A percentile compares a stretch with the other conserved stretches of the same genome.
Evolutionary conservation across 2,329 filamentous ascomycete genomes (phyloP).

Genomic region (Talaromyces sp.): DNA sequence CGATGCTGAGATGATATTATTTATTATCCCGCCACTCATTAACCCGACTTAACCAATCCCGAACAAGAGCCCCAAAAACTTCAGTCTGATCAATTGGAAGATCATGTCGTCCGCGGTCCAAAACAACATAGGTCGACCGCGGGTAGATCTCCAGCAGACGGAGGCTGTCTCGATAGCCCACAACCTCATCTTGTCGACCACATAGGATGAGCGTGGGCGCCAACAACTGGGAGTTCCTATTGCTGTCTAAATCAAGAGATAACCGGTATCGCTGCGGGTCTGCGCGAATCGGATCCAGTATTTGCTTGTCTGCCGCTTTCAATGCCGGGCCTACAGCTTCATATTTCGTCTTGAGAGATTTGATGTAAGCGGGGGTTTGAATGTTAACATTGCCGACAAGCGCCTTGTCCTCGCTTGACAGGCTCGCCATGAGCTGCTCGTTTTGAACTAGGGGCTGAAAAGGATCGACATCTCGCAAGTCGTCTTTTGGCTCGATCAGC

Average conservation of each 20-base stretch:
- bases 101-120: slow-evolving; percentile 22
- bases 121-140: slow-evolving; percentile 19
- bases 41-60: slow-evolving; percentile 21
- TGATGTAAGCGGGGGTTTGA: slow-evolving; percentile 22
- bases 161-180: slow-evolving; percentile 25
- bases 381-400: slow-evolving; percentile 20
- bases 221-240: slow-evolving; percentile 16
- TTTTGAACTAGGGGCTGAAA: slow-evolving; percentile 20
- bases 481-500: slow-evolving; percentile 20
- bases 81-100: slow-evolving; percentile 22
- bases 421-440: slow-evolving; percentile 17
- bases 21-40: slow-evolving; percentile 17
- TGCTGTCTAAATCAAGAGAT: slow-evolving; percentile 14
- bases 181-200: slow-evolving; percentile 22
- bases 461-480: slow-evolving; percentile 19
- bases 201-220: slow-evolving; percentile 24
- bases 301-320: slow-evolving; percentile 16
- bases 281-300: slow-evolving; percentile 20
- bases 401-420: slow-evolving; percentile 17
- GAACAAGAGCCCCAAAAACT: slow-evolving; percentile 23
- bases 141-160: slow-evolving; percentile 24
- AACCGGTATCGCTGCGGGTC: slow-evolving; percentile 21
- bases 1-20: too few relatives aligned
- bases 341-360: slow-evolving; percentile 18
- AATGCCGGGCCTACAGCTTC: slow-evolving; percentile 14